These are phyloP conservation scores for Pseudogymnoascus sp. DNA, from an alignment of 2,329 filamentous ascomycete species.

Conservation along the genomic window DNA sequence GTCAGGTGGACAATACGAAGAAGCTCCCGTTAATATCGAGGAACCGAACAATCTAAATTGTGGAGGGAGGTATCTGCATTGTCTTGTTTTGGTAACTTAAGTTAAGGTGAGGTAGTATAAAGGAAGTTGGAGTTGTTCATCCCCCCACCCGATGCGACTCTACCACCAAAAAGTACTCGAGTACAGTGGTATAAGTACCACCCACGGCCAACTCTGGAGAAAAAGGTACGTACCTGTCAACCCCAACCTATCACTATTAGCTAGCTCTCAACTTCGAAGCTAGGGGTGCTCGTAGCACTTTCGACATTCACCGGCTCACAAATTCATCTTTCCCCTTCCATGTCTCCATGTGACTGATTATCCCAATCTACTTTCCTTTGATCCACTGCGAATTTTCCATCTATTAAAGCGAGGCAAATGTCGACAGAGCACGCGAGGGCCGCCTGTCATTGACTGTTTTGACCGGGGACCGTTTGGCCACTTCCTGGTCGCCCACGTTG, in stretches of 20 bases:
- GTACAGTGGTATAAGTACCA: neutral
- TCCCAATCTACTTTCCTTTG: neutral
- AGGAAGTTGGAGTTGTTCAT: neutral
- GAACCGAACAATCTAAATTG: neutral
- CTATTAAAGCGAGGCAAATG: neutral
- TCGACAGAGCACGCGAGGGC: neutral
- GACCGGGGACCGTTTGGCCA: neutral
- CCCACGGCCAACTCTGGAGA: neutral
- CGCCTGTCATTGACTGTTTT: neutral
- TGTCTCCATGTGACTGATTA: conserved; percentile 1
- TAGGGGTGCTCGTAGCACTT: neutral
- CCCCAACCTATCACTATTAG: neutral
- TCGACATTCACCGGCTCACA: neutral
- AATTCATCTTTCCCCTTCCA: neutral
- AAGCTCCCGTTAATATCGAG: neutral
- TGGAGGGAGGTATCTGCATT: neutral
- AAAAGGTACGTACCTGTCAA: conserved; percentile 3
- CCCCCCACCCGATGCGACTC: neutral
- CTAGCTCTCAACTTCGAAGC: neutral
- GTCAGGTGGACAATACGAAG: neutral
- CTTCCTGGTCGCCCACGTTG: conserved; percentile 5
- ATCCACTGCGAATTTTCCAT: neutral
- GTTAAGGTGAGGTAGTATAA: neutral
- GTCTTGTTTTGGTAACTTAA: neutral
- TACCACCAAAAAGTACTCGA: neutral